Conservation (phyloP, 192 early-diverging fungal genomes). For the Coemansia sp. region DNA sequence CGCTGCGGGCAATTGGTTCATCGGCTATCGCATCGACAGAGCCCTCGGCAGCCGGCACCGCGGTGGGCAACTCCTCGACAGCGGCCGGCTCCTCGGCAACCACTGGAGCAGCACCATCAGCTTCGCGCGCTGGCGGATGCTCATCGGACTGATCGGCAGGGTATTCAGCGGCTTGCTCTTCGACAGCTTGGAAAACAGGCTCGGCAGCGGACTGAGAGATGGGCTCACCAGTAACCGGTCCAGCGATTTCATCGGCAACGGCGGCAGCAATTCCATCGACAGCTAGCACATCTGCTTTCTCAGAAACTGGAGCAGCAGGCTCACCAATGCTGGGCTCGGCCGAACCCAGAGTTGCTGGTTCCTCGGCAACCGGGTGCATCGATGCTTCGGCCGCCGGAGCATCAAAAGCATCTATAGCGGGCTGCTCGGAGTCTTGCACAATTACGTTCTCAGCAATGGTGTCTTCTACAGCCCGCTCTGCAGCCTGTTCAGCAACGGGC, state of each 20-base stretch:
- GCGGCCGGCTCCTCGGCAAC: too few species aligned
- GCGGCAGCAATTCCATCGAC: neutral
- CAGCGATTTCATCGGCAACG: neutral
- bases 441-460: neutral
- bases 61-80: too few species aligned
- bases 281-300: neutral
- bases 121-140: too few species aligned
- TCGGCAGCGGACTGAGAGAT: neutral
- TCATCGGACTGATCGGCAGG: too few species aligned
- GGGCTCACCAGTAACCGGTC: neutral
- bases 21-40: too few species aligned
- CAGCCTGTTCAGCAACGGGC: neutral
- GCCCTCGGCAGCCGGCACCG: too few species aligned
- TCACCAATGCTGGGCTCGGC: neutral
- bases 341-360: neutral
- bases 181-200: neutral
- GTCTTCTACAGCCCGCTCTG: neutral
- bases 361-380: neutral
- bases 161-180: neutral
- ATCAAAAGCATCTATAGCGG: neutral
- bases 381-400: neutral
- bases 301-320: neutral
- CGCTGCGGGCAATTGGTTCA: too few species aligned
- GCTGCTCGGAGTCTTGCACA: neutral
- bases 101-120: too few species aligned